Conservation (phyloP, 345 rosid species). For the Rhodamnia argentea region DNA sequence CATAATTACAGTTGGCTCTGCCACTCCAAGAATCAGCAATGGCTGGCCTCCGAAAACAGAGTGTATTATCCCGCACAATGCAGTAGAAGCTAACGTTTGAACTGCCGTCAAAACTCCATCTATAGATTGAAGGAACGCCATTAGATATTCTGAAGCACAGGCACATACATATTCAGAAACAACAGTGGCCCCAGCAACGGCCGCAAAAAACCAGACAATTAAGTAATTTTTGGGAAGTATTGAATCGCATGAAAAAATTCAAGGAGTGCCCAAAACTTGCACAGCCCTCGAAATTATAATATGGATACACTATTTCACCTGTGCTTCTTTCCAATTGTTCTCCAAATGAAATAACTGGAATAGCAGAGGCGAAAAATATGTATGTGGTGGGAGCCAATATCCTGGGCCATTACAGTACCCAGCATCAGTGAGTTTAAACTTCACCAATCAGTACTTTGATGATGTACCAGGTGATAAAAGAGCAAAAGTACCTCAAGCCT, state of each 20-base stretch:
- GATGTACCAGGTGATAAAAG: neutral
- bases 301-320: slow-evolving; percentile 23
- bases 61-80: slow-evolving; percentile 83
- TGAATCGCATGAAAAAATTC: neutral
- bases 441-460: neutral
- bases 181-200: neutral
- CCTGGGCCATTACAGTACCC: slow-evolving; percentile 19
- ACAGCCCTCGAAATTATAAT: neutral
- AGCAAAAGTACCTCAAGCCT: slow-evolving; percentile 53
- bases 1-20: slow-evolving; percentile 97
- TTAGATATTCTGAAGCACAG: neutral
- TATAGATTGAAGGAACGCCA: slow-evolving; percentile 1
- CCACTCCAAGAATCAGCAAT: slow-evolving; percentile 88
- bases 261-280: neutral
- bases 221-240: neutral
- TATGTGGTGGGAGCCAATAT: slow-evolving; percentile 95
- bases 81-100: slow-evolving; percentile 87
- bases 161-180: neutral
- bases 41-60: slow-evolving; percentile 90
- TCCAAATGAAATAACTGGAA: slow-evolving; percentile 91
- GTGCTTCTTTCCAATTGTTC: slow-evolving; percentile 88
- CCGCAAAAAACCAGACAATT: neutral
- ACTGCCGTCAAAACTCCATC: slow-evolving; percentile 88
- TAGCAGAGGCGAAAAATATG: slow-evolving; percentile 92
- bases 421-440: neutral